Evolutionary conservation across 176 grass and related monocot genomes (phyloP).

Genomic region (Poa pratensis): DNA sequence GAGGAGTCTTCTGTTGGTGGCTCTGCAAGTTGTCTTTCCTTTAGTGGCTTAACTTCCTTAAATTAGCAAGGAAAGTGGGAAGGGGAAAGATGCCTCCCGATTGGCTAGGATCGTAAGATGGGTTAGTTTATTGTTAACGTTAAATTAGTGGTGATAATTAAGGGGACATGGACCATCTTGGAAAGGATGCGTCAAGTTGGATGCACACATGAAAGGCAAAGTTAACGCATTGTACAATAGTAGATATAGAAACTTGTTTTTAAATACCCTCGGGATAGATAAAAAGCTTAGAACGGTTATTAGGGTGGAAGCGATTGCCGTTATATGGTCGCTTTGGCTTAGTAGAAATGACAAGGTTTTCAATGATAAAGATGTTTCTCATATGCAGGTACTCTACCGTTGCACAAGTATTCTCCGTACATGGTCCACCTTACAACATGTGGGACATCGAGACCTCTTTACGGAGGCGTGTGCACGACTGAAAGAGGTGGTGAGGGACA

Average conservation of each 20-base stretch:
- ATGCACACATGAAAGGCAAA: conserved; percentile 33
- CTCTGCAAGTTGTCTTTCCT: conserved; percentile 50
- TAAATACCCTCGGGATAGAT: not conserved
- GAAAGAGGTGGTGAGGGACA: no score
- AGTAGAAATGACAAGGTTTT: no score
- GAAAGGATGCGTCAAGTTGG: conserved; percentile 44
- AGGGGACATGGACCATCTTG: conserved; percentile 37
- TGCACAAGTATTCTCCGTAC: no score
- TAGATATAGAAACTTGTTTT: conserved; percentile 11
- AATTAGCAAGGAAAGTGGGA: conserved; percentile 54
- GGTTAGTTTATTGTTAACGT: conserved; percentile 44
- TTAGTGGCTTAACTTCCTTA: conserved; percentile 49
- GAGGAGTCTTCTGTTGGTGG: conserved; percentile 48
- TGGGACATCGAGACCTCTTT: no score
- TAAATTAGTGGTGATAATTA: conserved; percentile 41
- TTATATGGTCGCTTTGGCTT: no score
- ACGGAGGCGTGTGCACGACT: no score
- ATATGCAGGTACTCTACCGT: no score
- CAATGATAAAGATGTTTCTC: no score
- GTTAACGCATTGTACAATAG: conserved; percentile 11
- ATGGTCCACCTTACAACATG: no score
- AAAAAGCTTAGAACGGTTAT: no score
- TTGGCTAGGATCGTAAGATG: conserved; percentile 49
- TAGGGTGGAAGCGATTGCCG: no score
- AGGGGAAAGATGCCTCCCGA: conserved; percentile 29